phyloP scores from a whole-genome alignment of 108 stramenopile genomes.

The Halocafeteria seosinensis region DNA sequence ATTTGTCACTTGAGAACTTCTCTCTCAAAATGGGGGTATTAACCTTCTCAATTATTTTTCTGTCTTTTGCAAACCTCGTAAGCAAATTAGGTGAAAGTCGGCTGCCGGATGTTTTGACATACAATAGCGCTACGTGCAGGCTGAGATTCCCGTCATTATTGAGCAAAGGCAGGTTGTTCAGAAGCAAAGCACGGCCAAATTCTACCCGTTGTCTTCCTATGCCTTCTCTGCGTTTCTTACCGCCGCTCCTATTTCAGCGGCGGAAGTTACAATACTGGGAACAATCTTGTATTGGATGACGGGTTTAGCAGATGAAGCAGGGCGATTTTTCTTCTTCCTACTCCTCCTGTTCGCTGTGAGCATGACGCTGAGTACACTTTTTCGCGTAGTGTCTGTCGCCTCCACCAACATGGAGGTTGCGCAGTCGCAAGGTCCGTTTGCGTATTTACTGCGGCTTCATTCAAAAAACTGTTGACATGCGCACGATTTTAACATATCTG shows the following conservation, averaged over 20 bases:
- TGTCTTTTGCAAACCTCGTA: neutral
- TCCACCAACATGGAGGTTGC: constrained; percentile 13
- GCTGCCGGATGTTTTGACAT: too few species aligned
- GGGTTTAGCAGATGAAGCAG: neutral
- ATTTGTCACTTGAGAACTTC: neutral
- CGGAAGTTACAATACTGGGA: neutral
- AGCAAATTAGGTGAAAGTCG: too few species aligned
- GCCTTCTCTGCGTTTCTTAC: neutral
- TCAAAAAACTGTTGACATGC: too few species aligned
- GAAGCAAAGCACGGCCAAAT: constrained; percentile 61
- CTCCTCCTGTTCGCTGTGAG: neutral
- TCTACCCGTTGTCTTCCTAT: constrained; percentile 49
- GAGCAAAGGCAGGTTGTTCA: constrained; percentile 48
- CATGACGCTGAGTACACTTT: neutral
- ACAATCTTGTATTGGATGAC: neutral
- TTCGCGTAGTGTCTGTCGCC: constrained; percentile 15
- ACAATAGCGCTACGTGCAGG: too few species aligned
- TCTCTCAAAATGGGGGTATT: neutral
- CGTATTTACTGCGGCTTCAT: too few species aligned
- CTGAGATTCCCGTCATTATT: constrained; percentile 15
- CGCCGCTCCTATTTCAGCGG: neutral
- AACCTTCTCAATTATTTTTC: neutral
- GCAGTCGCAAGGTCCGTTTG: too few species aligned
- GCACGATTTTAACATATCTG: too few species aligned
- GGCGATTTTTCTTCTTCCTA: neutral